Conservation (phyloP, 768 basidiomycete species). For the Lyophyllum semitale region DNA sequence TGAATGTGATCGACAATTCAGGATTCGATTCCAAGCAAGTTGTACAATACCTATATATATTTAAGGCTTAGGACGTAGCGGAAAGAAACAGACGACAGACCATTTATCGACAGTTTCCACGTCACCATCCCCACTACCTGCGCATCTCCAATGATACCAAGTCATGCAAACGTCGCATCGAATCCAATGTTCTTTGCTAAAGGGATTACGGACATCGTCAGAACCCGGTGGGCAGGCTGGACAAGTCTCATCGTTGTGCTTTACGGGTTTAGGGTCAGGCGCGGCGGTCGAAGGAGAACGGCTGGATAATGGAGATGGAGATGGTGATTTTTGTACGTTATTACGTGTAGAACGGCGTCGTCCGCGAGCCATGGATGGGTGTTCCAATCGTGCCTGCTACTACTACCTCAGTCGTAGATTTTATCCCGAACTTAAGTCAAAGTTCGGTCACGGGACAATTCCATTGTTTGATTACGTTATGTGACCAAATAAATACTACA, state of each 20-base stretch:
- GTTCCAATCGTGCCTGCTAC: neutral
- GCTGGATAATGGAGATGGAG: conserved; percentile 28
- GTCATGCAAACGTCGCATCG: conserved; percentile 78
- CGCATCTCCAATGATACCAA: conserved; percentile 87
- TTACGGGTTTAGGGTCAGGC: conserved; percentile 19
- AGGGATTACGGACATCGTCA: conserved; percentile 30
- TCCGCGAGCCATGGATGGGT: conserved; percentile 47
- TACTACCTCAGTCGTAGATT: too few species aligned
- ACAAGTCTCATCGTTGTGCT: conserved; percentile 36
- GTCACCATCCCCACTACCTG: conserved; percentile 63
- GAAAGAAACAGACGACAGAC: conserved; percentile 38
- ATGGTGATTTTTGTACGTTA: conserved; percentile 35
- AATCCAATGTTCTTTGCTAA: conserved; percentile 76
- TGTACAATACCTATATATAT: conserved; percentile 63
- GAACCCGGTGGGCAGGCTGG: conserved; percentile 51
- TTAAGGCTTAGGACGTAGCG: conserved; percentile 8
- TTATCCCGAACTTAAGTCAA: too few species aligned
- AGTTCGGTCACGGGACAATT: too few species aligned
- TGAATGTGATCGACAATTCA: conserved; percentile 67
- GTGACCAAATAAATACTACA: too few species aligned
- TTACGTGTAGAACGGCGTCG: conserved; percentile 45
- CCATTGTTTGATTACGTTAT: too few species aligned
- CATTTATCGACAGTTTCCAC: conserved; percentile 77
- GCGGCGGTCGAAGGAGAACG: conserved; percentile 30
- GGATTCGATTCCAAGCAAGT: conserved; percentile 62